Conservation (phyloP, 2,329 filamentous ascomycete species). For the Microdochium paspali region DNA sequence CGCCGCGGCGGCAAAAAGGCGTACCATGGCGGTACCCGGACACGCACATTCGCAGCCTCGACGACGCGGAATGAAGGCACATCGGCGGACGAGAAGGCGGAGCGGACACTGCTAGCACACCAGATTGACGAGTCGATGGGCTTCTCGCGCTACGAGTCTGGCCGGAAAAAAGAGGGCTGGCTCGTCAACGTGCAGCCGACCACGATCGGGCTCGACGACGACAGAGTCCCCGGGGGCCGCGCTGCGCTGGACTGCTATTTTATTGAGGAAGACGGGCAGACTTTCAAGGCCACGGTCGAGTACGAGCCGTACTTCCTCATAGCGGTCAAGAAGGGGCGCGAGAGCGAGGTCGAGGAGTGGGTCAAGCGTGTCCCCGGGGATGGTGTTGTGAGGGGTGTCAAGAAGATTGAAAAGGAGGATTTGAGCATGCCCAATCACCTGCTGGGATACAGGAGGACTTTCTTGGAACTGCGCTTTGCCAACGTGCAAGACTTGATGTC, state of each 20-base stretch:
- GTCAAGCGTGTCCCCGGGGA: conserved; percentile 67
- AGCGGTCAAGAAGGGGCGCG: conserved; percentile 77
- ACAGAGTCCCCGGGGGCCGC: conserved; percentile 72
- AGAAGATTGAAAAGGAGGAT: conserved; percentile 83
- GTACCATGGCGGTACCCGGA: conserved; percentile 51
- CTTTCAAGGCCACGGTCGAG: conserved; percentile 92
- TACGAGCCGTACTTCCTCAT: conserved; percentile 96
- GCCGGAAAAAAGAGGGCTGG: conserved; percentile 75
- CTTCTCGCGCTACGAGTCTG: conserved; percentile 84
- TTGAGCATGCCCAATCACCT: conserved; percentile 92
- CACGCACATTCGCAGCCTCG: conserved; percentile 73
- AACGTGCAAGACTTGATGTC: conserved; percentile 82
- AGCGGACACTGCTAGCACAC: conserved; percentile 74
- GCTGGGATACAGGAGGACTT: conserved; percentile 79
- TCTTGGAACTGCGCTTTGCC: conserved; percentile 76
- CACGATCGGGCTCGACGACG: conserved; percentile 61
- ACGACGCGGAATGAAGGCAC: conserved; percentile 72
- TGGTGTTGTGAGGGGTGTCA: conserved; percentile 71
- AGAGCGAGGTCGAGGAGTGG: conserved; percentile 96
- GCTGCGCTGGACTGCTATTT: conserved; percentile 97
- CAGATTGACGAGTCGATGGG: conserved; percentile 93
- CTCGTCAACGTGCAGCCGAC: conserved; percentile 93
- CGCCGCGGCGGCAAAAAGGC: conserved; percentile 58
- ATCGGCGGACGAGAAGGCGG: conserved; percentile 85
- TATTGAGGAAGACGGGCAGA: conserved; percentile 76